phyloP scores from a whole-genome alignment of 2,329 filamentous ascomycete species.

The Aureobasidium namibiae region DNA sequence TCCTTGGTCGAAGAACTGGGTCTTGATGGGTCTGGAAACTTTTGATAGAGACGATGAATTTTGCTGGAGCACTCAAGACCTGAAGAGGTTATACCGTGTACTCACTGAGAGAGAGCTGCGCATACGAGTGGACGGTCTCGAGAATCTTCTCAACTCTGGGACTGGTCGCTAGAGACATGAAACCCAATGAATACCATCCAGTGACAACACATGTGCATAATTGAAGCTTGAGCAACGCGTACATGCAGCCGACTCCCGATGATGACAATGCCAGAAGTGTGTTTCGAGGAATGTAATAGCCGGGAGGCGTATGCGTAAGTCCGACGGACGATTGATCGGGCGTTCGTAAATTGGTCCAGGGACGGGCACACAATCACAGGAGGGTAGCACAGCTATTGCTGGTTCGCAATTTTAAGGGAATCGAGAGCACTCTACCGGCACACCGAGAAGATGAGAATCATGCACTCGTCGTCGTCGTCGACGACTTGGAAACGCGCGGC shows the following conservation, averaged over 20 bases:
- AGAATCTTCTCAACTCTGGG: not conserved
- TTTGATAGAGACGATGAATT: conserved; percentile 19
- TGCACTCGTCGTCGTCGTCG: too few relatives aligned
- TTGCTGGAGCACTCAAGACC: conserved; percentile 38
- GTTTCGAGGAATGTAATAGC: not conserved
- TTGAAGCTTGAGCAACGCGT: not conserved
- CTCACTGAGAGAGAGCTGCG: conserved; percentile 55
- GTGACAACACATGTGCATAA: not conserved
- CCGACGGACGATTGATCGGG: not conserved
- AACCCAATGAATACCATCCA: too few relatives aligned
- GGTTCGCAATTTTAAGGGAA: not conserved
- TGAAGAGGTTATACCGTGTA: conserved; percentile 46
- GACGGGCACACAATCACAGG: not conserved
- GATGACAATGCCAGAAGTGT: not conserved
- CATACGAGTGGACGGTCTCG: conserved; percentile 25
- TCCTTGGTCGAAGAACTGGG: conserved; percentile 56
- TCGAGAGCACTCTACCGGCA: too few relatives aligned
- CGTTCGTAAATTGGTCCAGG: not conserved
- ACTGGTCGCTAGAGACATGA: not conserved
- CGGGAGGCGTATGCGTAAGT: not conserved
- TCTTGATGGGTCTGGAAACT: conserved; percentile 49
- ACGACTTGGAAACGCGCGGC: not conserved
- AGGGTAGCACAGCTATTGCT: too few relatives aligned
- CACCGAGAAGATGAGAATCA: not conserved
- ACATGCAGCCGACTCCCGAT: not conserved